phyloP scores from a whole-genome alignment of 2,329 filamentous ascomycete species.

The Bipolaris gigantea region DNA sequence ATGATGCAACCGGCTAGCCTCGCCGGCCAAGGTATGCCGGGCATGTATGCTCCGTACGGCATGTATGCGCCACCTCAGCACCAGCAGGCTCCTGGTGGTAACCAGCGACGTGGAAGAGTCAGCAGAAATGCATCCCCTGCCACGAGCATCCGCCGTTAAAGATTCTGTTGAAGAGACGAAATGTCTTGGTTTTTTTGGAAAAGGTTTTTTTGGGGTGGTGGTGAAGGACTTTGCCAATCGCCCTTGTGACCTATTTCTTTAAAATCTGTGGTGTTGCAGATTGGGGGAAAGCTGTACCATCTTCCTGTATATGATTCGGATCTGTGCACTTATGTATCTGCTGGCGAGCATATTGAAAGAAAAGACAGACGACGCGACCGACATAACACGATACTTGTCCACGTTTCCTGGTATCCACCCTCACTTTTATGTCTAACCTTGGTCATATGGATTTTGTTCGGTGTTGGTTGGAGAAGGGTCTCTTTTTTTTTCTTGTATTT shows the following conservation, averaged over 20 bases:
- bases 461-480: background rate
- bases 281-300: conserved; percentile 15
- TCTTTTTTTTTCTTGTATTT: background rate
- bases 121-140: conserved; percentile 40
- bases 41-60: conserved; percentile 51
- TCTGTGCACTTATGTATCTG: conserved; percentile 21
- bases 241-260: background rate
- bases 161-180: conserved; percentile 35
- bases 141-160: conserved; percentile 28
- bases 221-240: background rate
- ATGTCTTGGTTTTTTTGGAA: background rate
- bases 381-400: conserved; percentile 16
- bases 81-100: conserved; percentile 49
- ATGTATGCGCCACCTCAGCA: conserved; percentile 55
- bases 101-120: conserved; percentile 58
- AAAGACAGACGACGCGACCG: conserved; percentile 14
- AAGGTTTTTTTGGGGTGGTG: background rate
- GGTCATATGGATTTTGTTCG: background rate
- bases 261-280: conserved; percentile 18
- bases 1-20: conserved; percentile 55
- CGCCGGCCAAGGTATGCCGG: conserved; percentile 43
- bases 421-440: background rate
- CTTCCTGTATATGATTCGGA: conserved; percentile 33
- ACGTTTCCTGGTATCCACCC: conserved; percentile 5
- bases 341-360: conserved; percentile 21